phyloP scores from a whole-genome alignment of 2,329 filamentous ascomycete genomes.

The Pseudocercospora fuligena region DNA sequence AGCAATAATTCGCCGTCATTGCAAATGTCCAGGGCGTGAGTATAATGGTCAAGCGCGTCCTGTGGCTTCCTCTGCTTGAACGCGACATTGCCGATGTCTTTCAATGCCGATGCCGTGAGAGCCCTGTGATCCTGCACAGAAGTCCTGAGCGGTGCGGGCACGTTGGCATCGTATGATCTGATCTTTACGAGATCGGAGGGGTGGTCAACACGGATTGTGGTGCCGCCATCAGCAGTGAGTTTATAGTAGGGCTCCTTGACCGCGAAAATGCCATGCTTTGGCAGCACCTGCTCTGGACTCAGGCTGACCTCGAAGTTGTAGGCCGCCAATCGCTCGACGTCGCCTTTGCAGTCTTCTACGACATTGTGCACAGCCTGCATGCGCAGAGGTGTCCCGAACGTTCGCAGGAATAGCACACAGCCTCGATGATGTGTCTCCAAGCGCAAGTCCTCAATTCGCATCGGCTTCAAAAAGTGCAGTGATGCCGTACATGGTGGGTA shows the following conservation, averaged over 20 bases:
- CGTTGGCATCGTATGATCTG: background rate
- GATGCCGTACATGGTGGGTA: slow-evolving; percentile 27
- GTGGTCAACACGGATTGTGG: slow-evolving; percentile 33
- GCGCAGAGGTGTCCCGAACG: slow-evolving; percentile 16
- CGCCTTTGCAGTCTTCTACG: slow-evolving; percentile 44
- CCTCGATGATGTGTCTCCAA: slow-evolving; percentile 30
- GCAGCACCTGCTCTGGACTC: slow-evolving; percentile 16
- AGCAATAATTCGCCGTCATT: background rate
- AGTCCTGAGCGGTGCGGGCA: background rate
- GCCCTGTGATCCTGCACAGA: background rate
- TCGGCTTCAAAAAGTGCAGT: slow-evolving; percentile 19
- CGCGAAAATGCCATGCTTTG: slow-evolving; percentile 21
- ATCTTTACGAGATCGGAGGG: slow-evolving; percentile 31
- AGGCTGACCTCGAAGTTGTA: slow-evolving; percentile 22
- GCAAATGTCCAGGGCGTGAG: slow-evolving; percentile 13
- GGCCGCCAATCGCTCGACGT: slow-evolving; percentile 39
- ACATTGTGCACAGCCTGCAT: slow-evolving; percentile 16
- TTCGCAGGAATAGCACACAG: slow-evolving; percentile 26
- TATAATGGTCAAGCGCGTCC: slow-evolving; percentile 21
- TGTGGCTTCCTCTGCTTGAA: slow-evolving; percentile 18
- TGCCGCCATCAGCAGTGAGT: slow-evolving; percentile 14
- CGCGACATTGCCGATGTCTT: slow-evolving; percentile 25
- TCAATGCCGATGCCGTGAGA: slow-evolving; percentile 21
- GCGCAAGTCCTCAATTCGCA: slow-evolving; percentile 22
- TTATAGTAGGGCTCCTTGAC: slow-evolving; percentile 36